These are phyloP conservation scores for Agrocybe chaxingu DNA, from an alignment of 768 basidiomycete species.

Conservation along the genomic window DNA sequence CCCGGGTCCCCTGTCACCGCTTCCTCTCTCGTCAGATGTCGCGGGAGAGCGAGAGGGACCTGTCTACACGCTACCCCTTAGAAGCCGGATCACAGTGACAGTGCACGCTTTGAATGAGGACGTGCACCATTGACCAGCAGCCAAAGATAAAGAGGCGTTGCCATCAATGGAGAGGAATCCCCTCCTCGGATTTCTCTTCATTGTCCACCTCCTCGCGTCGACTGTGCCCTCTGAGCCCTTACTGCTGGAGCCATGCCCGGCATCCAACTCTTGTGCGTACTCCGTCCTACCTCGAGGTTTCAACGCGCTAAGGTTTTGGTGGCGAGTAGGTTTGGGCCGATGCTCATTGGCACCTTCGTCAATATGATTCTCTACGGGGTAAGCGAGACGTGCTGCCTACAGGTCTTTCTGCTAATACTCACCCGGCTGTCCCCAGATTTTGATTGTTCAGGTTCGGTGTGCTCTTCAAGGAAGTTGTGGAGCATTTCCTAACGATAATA, in stretches of 20 bases:
- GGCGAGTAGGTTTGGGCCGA: constrained; percentile 36
- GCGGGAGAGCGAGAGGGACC: no score
- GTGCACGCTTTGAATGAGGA: neutral
- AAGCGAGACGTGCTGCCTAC: constrained; percentile 4
- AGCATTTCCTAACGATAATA: neutral
- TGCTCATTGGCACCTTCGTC: constrained; percentile 38
- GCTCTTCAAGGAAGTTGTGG: neutral
- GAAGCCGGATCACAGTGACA: constrained; percentile 2
- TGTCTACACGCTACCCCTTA: neutral
- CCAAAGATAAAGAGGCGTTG: constrained; percentile 2
- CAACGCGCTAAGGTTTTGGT: neutral
- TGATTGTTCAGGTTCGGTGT: constrained; percentile 30
- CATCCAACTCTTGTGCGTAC: constrained; percentile 27
- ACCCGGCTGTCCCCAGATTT: constrained; percentile 21
- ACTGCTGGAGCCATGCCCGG: constrained; percentile 18
- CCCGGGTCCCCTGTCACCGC: constrained; percentile 3
- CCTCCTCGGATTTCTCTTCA: neutral
- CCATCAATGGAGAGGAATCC: neutral
- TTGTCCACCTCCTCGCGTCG: neutral
- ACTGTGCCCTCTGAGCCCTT: no score
- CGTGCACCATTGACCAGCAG: neutral
- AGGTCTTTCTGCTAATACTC: neutral
- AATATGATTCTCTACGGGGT: constrained; percentile 49
- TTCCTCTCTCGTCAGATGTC: neutral
- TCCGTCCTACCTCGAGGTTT: neutral